Base-by-base conservation (phyloP, 371 early-diverging fungal species). In the Mortierella sp. region DNA sequence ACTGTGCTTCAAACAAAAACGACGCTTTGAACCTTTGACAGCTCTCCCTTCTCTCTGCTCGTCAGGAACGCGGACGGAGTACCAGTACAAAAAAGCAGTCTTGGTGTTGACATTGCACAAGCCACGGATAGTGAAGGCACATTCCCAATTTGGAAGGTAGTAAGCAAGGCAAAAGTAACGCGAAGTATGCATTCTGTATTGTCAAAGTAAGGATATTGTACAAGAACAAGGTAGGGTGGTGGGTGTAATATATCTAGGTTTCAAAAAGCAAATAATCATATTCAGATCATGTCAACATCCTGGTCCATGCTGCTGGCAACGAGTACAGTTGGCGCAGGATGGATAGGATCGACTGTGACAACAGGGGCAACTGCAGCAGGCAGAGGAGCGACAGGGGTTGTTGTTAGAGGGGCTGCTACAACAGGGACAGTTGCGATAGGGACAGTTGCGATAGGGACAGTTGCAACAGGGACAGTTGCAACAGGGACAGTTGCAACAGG, bases 241-340 rank as follows among this genome's bases (percentile, higher is more conserved):
- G 7, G 31, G 63, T 21, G 68, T 68, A 68, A 42, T 42, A 42
- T 68, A 68, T 42, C 68, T 68, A 68, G 16, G 21, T 42, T 34
- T 19, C 63, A 31, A 34, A 63, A 31, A 6, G 31, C 24, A 19
- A 24, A 34, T 4, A 50, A 16, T 0, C 16, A 16, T 50, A 16
- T 16, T 68, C 68, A 68, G 68, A 42, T 68, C 68, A 68, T 68
- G 44, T 68, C 68, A 24, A 68, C 68, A 21, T 68, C 68, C 10
- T 42, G 38, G 21, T 38, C 68, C 21, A 68, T 24, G 42, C 0
- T 24, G 38, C 68, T 68, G 38, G 7, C 42, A 4, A 10, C 42
- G 9, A 9, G 65, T 8, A 42, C 24, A 3, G 10, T 10, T 8
- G 21, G 68, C 21, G 44, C 42, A 42, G 50, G 50, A 50, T 50